Percentiles rank a stretch among this genome's conserved stretches.
phyloP scores from a whole-genome alignment of 2,329 filamentous ascomycete genomes.

The Fusarium neocosmosporiellum region DNA sequence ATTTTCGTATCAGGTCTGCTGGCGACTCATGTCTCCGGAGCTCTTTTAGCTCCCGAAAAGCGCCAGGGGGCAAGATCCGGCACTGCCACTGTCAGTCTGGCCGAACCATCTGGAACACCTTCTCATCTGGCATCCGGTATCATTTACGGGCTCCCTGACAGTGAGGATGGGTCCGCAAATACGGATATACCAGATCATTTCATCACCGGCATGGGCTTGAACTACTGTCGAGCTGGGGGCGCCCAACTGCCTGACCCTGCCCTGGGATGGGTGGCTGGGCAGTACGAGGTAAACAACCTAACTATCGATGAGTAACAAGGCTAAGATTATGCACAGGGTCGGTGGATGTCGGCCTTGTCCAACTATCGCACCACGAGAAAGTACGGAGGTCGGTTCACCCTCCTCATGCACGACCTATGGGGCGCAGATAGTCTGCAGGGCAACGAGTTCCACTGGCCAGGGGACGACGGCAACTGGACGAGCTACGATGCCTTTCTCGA shows the following conservation, averaged over 20 bases:
- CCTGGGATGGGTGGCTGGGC: background rate
- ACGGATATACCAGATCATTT: background rate
- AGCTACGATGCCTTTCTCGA: background rate
- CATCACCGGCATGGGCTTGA: background rate
- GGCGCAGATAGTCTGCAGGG: constrained; percentile 1
- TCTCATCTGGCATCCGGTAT: background rate
- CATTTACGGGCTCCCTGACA: constrained; percentile 4
- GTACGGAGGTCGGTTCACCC: background rate
- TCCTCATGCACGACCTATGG: constrained; percentile 3
- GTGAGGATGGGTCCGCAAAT: background rate
- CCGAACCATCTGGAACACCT: background rate
- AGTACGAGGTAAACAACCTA: background rate
- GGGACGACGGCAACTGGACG: background rate
- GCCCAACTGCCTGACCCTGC: background rate
- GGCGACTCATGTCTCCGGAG: no score
- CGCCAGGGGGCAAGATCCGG: no score
- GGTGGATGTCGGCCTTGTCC: background rate
- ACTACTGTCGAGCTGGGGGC: constrained; percentile 5
- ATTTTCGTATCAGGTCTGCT: no score
- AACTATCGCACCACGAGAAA: background rate
- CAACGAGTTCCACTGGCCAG: background rate
- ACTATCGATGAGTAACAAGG: background rate
- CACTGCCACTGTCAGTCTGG: background rate
- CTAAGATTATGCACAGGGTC: background rate
- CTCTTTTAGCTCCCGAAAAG: no score